phyloP scores from a whole-genome alignment of 1,284 basidiomycete genomes.

The Agaricales sp. region DNA sequence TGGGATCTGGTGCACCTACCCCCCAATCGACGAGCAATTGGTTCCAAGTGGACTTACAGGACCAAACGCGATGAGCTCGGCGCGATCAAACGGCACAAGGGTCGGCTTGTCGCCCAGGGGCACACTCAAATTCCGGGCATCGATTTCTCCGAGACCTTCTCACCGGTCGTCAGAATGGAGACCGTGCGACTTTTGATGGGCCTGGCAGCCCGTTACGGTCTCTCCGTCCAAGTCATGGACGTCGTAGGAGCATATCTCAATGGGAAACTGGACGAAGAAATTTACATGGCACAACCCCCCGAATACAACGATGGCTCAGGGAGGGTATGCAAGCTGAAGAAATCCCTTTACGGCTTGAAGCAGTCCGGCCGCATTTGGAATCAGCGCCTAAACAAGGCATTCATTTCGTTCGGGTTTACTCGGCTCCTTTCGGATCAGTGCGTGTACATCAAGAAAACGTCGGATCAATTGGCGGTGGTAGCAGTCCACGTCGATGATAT shows the following conservation, averaged over 20 bases:
- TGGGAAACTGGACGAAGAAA: conserved; percentile 23
- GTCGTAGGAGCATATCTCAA: conserved; percentile 27
- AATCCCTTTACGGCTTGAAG: conserved; percentile 18
- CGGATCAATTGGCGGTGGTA: conserved; percentile 9
- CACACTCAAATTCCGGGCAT: conserved; percentile 24
- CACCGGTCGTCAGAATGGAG: conserved; percentile 18
- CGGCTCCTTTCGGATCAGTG: conserved; percentile 14
- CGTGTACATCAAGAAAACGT: conserved; percentile 11
- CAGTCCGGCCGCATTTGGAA: conserved; percentile 24
- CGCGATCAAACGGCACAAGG: conserved; percentile 22
- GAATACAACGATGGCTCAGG: conserved; percentile 17
- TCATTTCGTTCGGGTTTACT: conserved; percentile 15
- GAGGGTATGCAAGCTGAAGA: conserved; percentile 11
- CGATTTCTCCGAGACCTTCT: too few relatives aligned
- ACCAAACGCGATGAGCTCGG: conserved; percentile 24
- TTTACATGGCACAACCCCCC: conserved; percentile 27
- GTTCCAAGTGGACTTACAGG: conserved; percentile 23
- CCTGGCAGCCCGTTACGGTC: conserved; percentile 14
- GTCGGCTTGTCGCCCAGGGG: conserved; percentile 26
- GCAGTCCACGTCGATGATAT: conserved; percentile 14
- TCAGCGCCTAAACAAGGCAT: conserved; percentile 13
- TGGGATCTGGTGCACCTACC: conserved; percentile 17
- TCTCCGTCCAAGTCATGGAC: conserved; percentile 19
- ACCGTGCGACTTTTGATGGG: conserved; percentile 17
- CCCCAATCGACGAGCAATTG: conserved; percentile 15